phyloP scores from a whole-genome alignment of 2,329 filamentous ascomycete species.

The Trichoderma koningii region DNA sequence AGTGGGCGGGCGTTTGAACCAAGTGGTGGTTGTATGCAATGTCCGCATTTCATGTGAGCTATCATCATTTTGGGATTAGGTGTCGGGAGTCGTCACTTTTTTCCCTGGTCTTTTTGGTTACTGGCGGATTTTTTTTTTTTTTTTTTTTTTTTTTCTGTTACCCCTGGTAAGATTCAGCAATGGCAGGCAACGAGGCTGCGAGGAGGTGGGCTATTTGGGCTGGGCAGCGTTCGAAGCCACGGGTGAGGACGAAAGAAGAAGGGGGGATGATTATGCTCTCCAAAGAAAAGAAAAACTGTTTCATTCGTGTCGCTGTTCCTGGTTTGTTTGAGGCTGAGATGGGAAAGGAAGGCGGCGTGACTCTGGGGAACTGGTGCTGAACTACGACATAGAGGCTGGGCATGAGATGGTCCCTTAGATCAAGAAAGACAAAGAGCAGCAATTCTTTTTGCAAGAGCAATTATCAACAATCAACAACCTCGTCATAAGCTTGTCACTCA shows the following conservation, averaged over 20 bases:
- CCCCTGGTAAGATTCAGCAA: not conserved
- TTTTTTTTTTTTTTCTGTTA: not conserved
- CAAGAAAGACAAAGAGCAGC: too few species aligned
- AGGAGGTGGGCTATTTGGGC: not conserved
- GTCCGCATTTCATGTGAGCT: constrained; percentile 19
- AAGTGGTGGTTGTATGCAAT: constrained; percentile 6
- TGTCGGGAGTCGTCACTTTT: constrained; percentile 22
- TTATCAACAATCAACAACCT: too few species aligned
- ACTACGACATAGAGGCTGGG: too few species aligned
- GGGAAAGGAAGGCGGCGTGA: too few species aligned
- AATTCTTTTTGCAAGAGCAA: too few species aligned
- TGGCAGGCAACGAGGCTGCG: not conserved
- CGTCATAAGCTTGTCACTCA: too few species aligned
- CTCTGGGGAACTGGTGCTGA: too few species aligned
- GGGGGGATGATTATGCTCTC: constrained; percentile 10
- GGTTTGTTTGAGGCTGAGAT: not conserved
- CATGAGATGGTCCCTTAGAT: too few species aligned
- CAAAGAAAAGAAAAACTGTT: not conserved
- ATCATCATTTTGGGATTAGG: constrained; percentile 19
- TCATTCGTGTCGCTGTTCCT: not conserved
- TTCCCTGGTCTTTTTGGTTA: not conserved
- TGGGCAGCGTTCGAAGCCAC: not conserved
- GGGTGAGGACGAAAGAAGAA: not conserved
- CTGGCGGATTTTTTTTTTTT: not conserved
- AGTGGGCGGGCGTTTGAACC: too few species aligned